Base-by-base conservation (phyloP, 495 filamentous ascomycete species). In the Talaromyces liani region DNA sequence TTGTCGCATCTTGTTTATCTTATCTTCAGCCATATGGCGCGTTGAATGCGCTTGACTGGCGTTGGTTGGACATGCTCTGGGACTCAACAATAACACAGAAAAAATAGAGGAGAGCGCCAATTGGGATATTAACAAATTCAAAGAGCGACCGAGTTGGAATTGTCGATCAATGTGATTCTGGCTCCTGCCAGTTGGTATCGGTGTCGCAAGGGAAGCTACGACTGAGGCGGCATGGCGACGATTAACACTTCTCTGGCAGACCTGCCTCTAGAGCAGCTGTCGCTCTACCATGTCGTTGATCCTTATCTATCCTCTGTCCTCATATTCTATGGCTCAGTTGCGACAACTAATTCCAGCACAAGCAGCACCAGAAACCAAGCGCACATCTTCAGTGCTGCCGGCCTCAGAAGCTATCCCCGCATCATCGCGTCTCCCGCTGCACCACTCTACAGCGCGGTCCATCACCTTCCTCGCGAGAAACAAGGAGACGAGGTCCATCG, bases 401-500 rank as follows among this genome's bases (percentile, higher is more conserved):
- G 94, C 58, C 88, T 93, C 62, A 86, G 89, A 65, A 91, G 88
- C 61, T 98, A 92, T 72, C 86, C 90, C 64, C 91, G 94, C 67
- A 85, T 98, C 66, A 93, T 91, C 12, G 86, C 97, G 60, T 94
- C 94, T 24, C 93, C 93, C 24, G 93, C 87, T 63, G 96, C 93
- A n/a, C 87, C 94, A n/a, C 86, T 95, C 65, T 98, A 97, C 72
- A 85, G 87, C 63, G 92, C 92, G 33, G 93, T 98, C 70, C 88
- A 89, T 70, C 86, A 95, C 71, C 83, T 99, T n/a, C 91, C 95
- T 24, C 87, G 90, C 63, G 93, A 96, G 69, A 90, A 90, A 73
- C 94, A 98, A 79, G 93, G 92, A 47, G 91, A 97, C 72, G 92
- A 96, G 71, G 77, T 96, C 36, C 91, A 85, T 73, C 87, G 94